phyloP scores from a whole-genome alignment of 2,329 filamentous ascomycete species.

The Tolypocladium album region DNA sequence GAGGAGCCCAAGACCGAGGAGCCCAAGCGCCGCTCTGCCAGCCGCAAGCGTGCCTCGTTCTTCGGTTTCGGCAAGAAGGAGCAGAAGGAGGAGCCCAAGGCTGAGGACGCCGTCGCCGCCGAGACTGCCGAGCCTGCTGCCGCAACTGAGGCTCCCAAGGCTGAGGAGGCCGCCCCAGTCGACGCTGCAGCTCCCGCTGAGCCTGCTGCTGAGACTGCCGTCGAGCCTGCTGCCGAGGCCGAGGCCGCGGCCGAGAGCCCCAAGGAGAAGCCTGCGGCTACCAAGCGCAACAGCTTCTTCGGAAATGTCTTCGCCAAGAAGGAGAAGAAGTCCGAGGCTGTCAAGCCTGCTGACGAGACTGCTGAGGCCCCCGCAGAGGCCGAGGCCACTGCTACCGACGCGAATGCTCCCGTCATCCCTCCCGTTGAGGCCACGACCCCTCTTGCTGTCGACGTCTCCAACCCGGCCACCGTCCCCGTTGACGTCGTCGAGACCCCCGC shows the following conservation, averaged over 20 bases:
- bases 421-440: constrained; percentile 47
- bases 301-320: constrained; percentile 40
- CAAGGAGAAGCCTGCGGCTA: constrained; percentile 37
- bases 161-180: constrained; percentile 25
- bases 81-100: constrained; percentile 25
- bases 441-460: constrained; percentile 42
- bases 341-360: constrained; percentile 28
- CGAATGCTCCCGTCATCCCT: constrained; percentile 47
- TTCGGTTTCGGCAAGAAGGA: constrained; percentile 52
- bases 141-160: constrained; percentile 19
- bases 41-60: constrained; percentile 55
- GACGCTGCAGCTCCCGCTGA: constrained; percentile 20
- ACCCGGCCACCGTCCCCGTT: constrained; percentile 32
- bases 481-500: constrained; percentile 35
- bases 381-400: constrained; percentile 31
- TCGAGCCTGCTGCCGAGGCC: constrained; percentile 24
- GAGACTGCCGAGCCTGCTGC: constrained; percentile 23
- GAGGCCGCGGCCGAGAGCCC: constrained; percentile 30
- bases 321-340: constrained; percentile 46
- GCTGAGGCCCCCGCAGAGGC: constrained; percentile 31
- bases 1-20: constrained; percentile 46
- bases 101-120: constrained; percentile 20
- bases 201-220: constrained; percentile 19
- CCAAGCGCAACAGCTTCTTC: constrained; percentile 49
- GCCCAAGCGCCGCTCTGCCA: constrained; percentile 51